Evolutionary conservation across 345 rosid genomes (phyloP), one percentile per base, ranked within the genome.

Genomic region (sweet orange (Citrus sinensis)): DNA sequence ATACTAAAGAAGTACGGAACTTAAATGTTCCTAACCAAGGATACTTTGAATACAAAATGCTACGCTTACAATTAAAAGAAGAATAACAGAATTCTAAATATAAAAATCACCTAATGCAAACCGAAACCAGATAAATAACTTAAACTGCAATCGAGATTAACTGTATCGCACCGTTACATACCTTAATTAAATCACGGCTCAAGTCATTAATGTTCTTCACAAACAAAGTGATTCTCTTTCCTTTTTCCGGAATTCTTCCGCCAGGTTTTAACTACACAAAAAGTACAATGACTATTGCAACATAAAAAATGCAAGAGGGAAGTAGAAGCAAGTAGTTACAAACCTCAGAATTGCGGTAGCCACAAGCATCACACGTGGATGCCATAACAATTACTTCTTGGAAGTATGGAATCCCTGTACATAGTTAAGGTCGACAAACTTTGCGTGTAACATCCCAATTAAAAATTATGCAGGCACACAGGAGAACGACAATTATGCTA

Each of bases 381-480:
- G 99, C 97, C 99, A 95, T 95, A 87, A 93, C 98, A 73, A 93
- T 96, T 76, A 95, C 99, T 84, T 95, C 99, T 78, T 93, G 97
- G 83, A 93, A 95, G 83, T 95, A 95, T 54, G 99, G 99, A 83
- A 95, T 95, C 40, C 87, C 99, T 95, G 70, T 74, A 37, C 27
- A 54, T 40, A 29, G 88, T 90, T 85, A 92, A 88, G 90, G 68
- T 63, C 49, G 80, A 85, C 83, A 82, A 59, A 61, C 34, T 66
- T 66, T 35, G 46, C 40, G 64, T 29, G 55, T 42, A 60, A 42
- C 37, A 56, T 9, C 11, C 34, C 46, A 51, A 34, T 42, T 51
- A 25, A 14, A 14, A 16, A 56, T n/a, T 19, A 49, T n/a, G 29
- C 46, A 2, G 27, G 10, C 22, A 74, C 22, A 51, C 16, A 63